Conservation (phyloP, 257 asterid species). For the Schizonepeta tenuifolia region DNA sequence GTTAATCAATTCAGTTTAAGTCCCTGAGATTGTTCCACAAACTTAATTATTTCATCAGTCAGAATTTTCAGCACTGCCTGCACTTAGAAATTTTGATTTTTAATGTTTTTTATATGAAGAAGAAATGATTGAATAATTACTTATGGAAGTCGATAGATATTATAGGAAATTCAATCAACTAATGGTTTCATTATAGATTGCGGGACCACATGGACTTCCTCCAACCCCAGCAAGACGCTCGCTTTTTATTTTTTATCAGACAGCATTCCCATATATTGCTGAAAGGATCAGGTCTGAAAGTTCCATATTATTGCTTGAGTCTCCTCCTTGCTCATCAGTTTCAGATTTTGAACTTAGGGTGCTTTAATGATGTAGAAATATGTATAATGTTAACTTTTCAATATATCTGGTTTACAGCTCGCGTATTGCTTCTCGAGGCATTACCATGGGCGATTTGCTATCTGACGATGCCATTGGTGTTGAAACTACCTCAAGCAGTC, state of each 20-base stretch:
- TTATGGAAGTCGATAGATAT: conserved; percentile 10
- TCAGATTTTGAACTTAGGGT: conserved; percentile 11
- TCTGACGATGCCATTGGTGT: conserved; percentile 48
- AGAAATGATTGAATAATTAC: conserved; percentile 1
- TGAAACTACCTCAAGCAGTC: conserved; percentile 43
- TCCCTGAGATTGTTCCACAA: conserved; percentile 9
- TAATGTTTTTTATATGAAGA: conserved; percentile 4
- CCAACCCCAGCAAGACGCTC: conserved; percentile 97
- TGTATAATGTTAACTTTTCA: background rate
- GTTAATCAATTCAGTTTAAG: background rate
- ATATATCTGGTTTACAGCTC: conserved; percentile 63
- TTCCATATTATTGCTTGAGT: background rate
- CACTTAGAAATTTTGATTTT: background rate
- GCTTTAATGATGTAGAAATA: background rate
- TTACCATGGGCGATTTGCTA: conserved; percentile 66
- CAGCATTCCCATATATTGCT: conserved; percentile 92
- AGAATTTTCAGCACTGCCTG: background rate
- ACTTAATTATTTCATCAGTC: conserved; percentile 10
- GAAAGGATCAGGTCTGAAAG: conserved; percentile 78
- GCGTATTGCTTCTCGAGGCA: conserved; percentile 81
- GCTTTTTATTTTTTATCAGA: conserved; percentile 87
- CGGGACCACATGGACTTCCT: conserved; percentile 85
- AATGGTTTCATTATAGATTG: conserved; percentile 58
- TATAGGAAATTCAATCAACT: conserved; percentile 10
- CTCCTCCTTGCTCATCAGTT: conserved; percentile 15